phyloP scores from a whole-genome alignment of 208 protist genomes.

The Acanthamoeba culbertsoni region DNA sequence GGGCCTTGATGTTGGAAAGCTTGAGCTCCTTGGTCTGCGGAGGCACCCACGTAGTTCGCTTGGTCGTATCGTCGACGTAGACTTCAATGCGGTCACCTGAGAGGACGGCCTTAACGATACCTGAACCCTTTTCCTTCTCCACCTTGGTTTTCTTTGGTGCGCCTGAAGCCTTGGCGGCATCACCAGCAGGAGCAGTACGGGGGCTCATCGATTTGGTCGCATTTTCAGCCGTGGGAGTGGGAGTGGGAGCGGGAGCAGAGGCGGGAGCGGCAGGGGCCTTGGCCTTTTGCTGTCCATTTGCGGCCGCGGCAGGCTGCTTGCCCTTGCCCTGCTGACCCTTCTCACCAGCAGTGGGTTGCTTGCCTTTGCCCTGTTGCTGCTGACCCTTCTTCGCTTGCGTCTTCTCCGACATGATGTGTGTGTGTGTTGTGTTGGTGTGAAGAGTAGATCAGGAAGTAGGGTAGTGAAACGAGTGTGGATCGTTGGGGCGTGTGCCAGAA shows the following conservation, averaged over 20 bases:
- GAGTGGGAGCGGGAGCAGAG: background rate
- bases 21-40: conserved; percentile 35
- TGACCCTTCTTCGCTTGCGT: conserved; percentile 21
- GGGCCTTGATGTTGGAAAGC: conserved; percentile 54
- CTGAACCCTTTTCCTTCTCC: conserved; percentile 43
- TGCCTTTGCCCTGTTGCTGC: conserved; percentile 29
- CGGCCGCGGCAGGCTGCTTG: background rate
- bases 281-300: background rate
- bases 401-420: background rate
- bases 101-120: conserved; percentile 51
- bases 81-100: conserved; percentile 47
- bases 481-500: too few species aligned
- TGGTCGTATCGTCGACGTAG: conserved; percentile 23
- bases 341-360: background rate
- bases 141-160: background rate
- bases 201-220: background rate
- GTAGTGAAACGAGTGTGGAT: too few species aligned
- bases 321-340: background rate
- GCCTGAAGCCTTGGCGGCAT: background rate
- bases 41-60: background rate
- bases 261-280: background rate
- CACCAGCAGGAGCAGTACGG: background rate
- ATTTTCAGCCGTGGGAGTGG: background rate
- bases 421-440: too few species aligned
- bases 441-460: too few species aligned